These are phyloP conservation scores for Cordyceps tenuipes DNA, from an alignment of 2,329 filamentous ascomycete species.

Conservation along the genomic window DNA sequence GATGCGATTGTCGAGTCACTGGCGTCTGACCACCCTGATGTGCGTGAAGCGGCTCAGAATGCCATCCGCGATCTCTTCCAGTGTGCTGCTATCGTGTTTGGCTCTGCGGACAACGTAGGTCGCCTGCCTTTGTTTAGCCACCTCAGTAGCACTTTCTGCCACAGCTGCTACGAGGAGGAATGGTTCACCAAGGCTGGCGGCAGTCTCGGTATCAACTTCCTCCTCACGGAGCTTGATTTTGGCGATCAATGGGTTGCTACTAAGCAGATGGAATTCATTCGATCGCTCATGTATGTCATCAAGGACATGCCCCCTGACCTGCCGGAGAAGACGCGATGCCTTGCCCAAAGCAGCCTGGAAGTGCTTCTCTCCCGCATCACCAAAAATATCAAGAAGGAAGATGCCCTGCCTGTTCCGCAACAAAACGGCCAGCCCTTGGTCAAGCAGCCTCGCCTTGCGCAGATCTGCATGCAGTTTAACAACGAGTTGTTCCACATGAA, in stretches of 20 bases:
- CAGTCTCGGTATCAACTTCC: conserved; percentile 77
- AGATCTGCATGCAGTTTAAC: conserved; percentile 77
- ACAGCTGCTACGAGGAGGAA: conserved; percentile 93
- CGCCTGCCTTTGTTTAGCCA: conserved; percentile 78
- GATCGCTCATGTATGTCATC: conserved; percentile 91
- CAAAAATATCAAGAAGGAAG: conserved; percentile 70
- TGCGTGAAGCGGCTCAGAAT: conserved; percentile 74
- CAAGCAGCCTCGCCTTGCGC: conserved; percentile 55
- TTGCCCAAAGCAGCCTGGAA: conserved; percentile 76
- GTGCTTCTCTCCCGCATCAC: conserved; percentile 71
- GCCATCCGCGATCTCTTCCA: conserved; percentile 73
- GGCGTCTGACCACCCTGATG: conserved; percentile 70
- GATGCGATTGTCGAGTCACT: conserved; percentile 87
- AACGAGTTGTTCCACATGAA: conserved; percentile 93
- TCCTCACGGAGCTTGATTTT: conserved; percentile 77
- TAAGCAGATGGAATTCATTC: conserved; percentile 79
- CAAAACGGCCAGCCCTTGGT: conserved; percentile 36
- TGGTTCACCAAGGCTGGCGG: conserved; percentile 98
- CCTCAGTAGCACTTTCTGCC: conserved; percentile 76
- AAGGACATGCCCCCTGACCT: conserved; percentile 96
- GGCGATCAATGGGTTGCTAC: conserved; percentile 75
- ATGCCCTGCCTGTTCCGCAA: conserved; percentile 36
- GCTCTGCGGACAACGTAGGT: conserved; percentile 60
- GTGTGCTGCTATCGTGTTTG: conserved; percentile 70
- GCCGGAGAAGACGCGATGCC: conserved; percentile 76